These are phyloP conservation scores for Petrea volubilis DNA, from an alignment of 257 asterid species.

Conservation along the genomic window DNA sequence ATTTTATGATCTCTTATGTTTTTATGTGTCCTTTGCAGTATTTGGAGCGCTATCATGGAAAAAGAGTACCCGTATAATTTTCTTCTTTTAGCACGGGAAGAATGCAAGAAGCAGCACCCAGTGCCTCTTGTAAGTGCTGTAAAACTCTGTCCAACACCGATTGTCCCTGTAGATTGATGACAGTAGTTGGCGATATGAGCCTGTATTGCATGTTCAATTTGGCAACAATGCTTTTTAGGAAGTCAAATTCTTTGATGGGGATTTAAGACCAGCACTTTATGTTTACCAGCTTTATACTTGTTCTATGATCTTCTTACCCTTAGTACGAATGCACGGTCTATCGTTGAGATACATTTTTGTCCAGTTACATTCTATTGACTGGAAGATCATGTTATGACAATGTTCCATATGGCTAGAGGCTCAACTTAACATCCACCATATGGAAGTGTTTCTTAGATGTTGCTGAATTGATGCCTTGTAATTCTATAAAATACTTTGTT, in stretches of 20 bases:
- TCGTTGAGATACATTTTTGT: background rate
- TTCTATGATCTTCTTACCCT: background rate
- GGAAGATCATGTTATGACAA: background rate
- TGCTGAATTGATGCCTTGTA: no score
- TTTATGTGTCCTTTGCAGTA: slow-evolving; percentile 46
- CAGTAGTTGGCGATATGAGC: background rate
- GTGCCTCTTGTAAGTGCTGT: slow-evolving; percentile 19
- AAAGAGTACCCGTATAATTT: slow-evolving; percentile 50
- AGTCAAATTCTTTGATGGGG: slow-evolving; percentile 1
- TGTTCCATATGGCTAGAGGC: no score
- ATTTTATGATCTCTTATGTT: background rate
- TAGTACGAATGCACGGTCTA: background rate
- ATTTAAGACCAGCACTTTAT: background rate
- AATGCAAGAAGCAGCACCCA: slow-evolving; percentile 10
- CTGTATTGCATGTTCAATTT: background rate
- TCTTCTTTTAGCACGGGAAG: background rate
- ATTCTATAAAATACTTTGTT: no score
- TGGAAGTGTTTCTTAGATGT: no score
- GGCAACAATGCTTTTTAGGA: background rate
- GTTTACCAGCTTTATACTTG: no score
- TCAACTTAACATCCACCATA: no score
- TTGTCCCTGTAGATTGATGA: slow-evolving; percentile 19
- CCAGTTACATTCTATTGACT: no score
- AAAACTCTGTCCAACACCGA: slow-evolving; percentile 7
- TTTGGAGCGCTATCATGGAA: slow-evolving; percentile 48